phyloP scores from a whole-genome alignment of 1,284 basidiomycete genomes.

The Gomphus bonarii region DNA sequence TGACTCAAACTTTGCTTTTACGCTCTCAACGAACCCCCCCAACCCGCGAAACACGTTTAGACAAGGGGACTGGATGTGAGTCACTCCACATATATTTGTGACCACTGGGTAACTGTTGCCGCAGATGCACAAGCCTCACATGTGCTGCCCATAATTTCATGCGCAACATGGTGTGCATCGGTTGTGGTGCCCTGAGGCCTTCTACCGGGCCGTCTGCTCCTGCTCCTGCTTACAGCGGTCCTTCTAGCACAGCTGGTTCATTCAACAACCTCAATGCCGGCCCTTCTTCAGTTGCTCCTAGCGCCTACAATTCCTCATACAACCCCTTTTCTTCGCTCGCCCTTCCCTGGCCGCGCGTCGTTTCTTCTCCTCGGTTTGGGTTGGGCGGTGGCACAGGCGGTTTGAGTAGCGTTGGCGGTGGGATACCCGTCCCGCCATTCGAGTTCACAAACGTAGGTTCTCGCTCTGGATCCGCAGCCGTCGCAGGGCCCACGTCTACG shows the following conservation, averaged over 20 bases:
- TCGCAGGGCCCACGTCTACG: not conserved
- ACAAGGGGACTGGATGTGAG: slow-evolving; percentile 73
- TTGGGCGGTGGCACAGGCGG: too few relatives aligned
- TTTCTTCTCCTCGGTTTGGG: slow-evolving; percentile 18
- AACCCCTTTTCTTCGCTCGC: not conserved
- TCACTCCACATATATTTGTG: too few relatives aligned
- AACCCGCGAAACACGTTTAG: slow-evolving; percentile 64
- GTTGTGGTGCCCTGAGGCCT: slow-evolving; percentile 54
- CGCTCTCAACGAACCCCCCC: slow-evolving; percentile 63
- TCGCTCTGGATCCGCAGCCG: not conserved
- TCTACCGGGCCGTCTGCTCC: slow-evolving; percentile 20
- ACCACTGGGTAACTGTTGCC: too few relatives aligned
- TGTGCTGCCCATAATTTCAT: slow-evolving; percentile 71
- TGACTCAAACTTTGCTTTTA: slow-evolving; percentile 23
- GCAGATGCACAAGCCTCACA: slow-evolving; percentile 46
- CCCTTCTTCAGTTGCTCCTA: not conserved
- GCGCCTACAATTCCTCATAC: not conserved
- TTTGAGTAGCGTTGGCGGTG: too few relatives aligned
- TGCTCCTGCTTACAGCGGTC: slow-evolving; percentile 14
- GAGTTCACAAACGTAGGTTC: not conserved
- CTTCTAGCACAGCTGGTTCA: slow-evolving; percentile 4
- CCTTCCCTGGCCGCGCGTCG: slow-evolving; percentile 26
- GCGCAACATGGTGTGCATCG: slow-evolving; percentile 63
- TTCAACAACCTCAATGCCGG: not conserved
- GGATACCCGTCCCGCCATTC: slow-evolving; percentile 11